Conservation (phyloP, 1,139 yeast genomes). For the Candida frijolesensis region DNA sequence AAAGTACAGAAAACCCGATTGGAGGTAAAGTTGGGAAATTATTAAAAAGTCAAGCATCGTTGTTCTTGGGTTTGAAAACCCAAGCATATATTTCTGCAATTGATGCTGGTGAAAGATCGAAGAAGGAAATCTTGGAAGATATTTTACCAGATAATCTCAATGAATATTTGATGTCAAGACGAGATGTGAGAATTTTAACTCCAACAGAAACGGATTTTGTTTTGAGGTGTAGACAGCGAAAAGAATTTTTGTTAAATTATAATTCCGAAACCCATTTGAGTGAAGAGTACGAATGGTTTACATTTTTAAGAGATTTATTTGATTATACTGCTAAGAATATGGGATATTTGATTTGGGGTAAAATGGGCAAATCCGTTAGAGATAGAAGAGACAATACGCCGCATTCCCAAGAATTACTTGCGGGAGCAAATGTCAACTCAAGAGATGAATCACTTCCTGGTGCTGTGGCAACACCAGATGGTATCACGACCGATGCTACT, state of each 20-base stretch:
- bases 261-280: constrained; percentile 37
- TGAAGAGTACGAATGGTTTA: constrained; percentile 37
- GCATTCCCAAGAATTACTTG: constrained; percentile 29
- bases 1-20: constrained; percentile 26
- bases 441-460: not conserved
- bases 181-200: constrained; percentile 41
- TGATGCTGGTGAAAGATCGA: constrained; percentile 68
- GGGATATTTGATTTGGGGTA: constrained; percentile 73
- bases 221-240: constrained; percentile 68
- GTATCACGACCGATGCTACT: not conserved
- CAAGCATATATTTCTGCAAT: constrained; percentile 92
- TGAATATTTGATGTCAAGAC: constrained; percentile 31
- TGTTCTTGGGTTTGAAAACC: constrained; percentile 85
- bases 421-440: not conserved
- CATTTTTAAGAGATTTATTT: constrained; percentile 59
- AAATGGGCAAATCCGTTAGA: constrained; percentile 42
- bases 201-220: constrained; percentile 76
- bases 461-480: constrained; percentile 1
- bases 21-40: constrained; percentile 57
- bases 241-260: constrained; percentile 57
- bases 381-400: constrained; percentile 20
- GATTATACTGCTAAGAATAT: constrained; percentile 79
- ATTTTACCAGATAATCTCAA: constrained; percentile 73
- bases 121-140: constrained; percentile 71
- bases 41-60: constrained; percentile 75